phyloP scores from a whole-genome alignment of 306 rosid genomes.

The Quercus ilex region DNA sequence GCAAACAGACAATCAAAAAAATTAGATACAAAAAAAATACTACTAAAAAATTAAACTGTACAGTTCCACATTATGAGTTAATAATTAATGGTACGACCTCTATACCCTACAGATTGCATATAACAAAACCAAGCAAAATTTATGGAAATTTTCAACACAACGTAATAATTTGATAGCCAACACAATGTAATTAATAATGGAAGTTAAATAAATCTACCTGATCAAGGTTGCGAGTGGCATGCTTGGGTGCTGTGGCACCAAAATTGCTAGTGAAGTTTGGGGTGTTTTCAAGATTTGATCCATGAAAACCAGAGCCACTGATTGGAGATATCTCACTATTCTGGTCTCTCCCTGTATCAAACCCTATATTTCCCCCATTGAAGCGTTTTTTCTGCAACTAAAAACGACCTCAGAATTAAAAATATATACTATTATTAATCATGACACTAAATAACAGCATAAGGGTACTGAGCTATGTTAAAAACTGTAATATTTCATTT shows the following conservation, averaged over 20 bases:
- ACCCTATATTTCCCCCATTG: constrained; percentile 20
- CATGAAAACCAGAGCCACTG: constrained; percentile 31
- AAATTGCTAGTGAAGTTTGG: constrained; percentile 24
- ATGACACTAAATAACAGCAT: not conserved
- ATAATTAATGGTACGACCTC: not conserved
- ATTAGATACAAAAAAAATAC: not conserved
- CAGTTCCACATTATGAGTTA: not conserved
- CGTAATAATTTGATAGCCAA: not conserved
- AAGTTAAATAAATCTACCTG: constrained; percentile 24
- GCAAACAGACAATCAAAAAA: constrained; percentile 6
- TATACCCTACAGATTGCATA: not conserved
- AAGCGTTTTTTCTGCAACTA: constrained; percentile 50
- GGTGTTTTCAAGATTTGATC: constrained; percentile 23
- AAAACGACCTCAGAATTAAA: not conserved
- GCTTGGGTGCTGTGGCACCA: constrained; percentile 5
- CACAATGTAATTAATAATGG: not conserved
- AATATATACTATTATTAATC: not conserved
- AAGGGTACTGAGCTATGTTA: not conserved
- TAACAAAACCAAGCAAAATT: too few relatives aligned
- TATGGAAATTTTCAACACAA: too few relatives aligned
- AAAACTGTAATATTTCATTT: not conserved
- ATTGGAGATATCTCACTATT: constrained; percentile 17
- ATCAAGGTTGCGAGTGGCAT: constrained; percentile 14
- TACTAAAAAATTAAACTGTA: not conserved
- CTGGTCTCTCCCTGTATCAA: constrained; percentile 22